phyloP scores from a whole-genome alignment of 768 basidiomycete genomes.

The Hebeloma cylindrosporum region DNA sequence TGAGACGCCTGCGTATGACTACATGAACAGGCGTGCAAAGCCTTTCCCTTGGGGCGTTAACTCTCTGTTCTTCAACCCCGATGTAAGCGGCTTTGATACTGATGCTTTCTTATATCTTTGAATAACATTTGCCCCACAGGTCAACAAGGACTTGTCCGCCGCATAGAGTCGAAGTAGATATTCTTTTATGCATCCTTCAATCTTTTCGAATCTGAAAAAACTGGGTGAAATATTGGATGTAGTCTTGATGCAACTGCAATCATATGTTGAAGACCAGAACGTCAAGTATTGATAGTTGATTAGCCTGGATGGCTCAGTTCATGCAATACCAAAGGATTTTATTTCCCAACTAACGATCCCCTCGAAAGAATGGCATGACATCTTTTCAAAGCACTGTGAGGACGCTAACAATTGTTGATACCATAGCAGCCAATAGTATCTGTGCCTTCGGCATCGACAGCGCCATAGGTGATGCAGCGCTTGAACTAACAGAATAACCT shows the following conservation, averaged over 20 bases:
- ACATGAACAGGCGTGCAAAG: slow-evolving; percentile 72
- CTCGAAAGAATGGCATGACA: too few species aligned
- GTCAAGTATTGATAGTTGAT: too few species aligned
- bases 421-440: background rate
- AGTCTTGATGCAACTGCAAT: too few species aligned
- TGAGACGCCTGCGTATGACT: slow-evolving; percentile 69
- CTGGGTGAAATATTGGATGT: too few species aligned
- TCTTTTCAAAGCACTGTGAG: too few species aligned
- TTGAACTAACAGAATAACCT: background rate
- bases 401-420: too few species aligned
- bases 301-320: too few species aligned
- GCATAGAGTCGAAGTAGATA: slow-evolving; percentile 10
- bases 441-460: background rate
- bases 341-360: too few species aligned
- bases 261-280: too few species aligned
- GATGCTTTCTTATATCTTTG: background rate
- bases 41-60: slow-evolving; percentile 88
- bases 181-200: slow-evolving; percentile 7
- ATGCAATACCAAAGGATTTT: too few species aligned
- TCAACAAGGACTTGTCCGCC: slow-evolving; percentile 61
- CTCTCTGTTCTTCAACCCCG: slow-evolving; percentile 78
- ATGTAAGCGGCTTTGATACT: slow-evolving; percentile 41
- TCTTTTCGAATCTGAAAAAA: too few species aligned
- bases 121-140: slow-evolving; percentile 32
- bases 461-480: background rate